Evolutionary conservation across 257 asterid species (phyloP).

Genomic region (Gentiana straminea): DNA sequence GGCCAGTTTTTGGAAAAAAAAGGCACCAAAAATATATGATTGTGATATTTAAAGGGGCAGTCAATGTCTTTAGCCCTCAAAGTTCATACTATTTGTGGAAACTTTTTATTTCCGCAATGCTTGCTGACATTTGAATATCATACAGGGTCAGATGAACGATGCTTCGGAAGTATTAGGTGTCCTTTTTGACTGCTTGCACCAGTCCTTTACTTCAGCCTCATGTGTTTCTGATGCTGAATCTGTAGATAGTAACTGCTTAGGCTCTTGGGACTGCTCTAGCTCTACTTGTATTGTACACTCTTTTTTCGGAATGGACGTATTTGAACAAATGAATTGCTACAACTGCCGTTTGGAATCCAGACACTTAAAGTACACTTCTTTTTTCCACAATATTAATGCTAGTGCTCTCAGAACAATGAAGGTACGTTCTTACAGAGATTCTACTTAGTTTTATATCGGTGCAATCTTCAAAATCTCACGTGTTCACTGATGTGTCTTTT

Average conservation of each 20-base stretch:
- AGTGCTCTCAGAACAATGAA: conserved; percentile 92
- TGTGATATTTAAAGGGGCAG: too few species aligned
- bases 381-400: conserved; percentile 87
- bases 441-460: background rate
- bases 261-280: conserved; percentile 69
- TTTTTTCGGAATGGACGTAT: conserved; percentile 83
- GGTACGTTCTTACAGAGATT: conserved; percentile 30
- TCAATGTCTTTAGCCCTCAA: too few species aligned
- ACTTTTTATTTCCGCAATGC: conserved; percentile 5
- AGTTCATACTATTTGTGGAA: background rate
- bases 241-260: conserved; percentile 46
- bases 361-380: conserved; percentile 77
- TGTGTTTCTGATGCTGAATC: conserved; percentile 44
- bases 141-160: conserved; percentile 99
- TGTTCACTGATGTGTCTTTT: conserved; percentile 9
- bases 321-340: conserved; percentile 83
- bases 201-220: conserved; percentile 47
- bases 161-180: conserved; percentile 94
- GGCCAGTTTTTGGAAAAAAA: too few species aligned
- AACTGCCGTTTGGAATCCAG: conserved; percentile 82
- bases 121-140: conserved; percentile 9
- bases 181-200: conserved; percentile 82
- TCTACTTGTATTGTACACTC: conserved; percentile 75
- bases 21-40: too few species aligned
- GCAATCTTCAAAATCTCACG: conserved; percentile 2